Base-by-base conservation (phyloP, 2,329 filamentous ascomycete genomes). In the Pleurostoma richardsiae region DNA sequence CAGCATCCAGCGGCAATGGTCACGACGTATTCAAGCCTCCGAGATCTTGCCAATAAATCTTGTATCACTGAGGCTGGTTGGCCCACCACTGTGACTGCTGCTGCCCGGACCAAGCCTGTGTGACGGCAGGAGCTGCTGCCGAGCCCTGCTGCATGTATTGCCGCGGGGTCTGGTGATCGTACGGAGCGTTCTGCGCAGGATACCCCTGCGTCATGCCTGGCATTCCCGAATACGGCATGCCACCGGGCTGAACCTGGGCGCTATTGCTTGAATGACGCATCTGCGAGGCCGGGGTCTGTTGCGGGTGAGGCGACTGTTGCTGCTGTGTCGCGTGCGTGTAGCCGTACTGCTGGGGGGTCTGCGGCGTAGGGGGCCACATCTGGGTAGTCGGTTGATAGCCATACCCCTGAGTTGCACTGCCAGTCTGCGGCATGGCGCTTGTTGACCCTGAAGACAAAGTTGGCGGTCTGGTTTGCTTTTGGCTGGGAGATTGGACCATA, bases 361-460 rank as follows among this genome's bases (percentile, higher is more conserved):
- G 85, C 39, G 83, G 80, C 42, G 79, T 76, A 53, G 87, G 84
- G 30, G 78, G 76, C 82, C 82, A 86, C 73, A 86, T 82, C 58
- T 80, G 80, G 49, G 69, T 72, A 39, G 78, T 72, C 47, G 78
- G 74, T 10, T 72, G 71, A 57, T 87, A 90, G 55, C 77, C 84
- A 61, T 85, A 86, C 51, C 76, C 69, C 55, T 77, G 76, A 5
- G 71, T 58, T 19, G 19, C 19, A 19, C 19, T 19, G 19, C 19
- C 19, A 45, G 70, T 68, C 59, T 73, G 82, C 56, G 63, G 72
- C 62, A 82, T 69, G 55, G 63, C 73, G 43, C 69, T 72, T 5
- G 76, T 68, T 40, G 80, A 72, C 44, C 74, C 76, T 62, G 80
- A 69, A 43, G 77, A 67, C 44, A 80, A 68, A 49, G 78, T 80